Conservation (phyloP, 2,329 filamentous ascomycete genomes). For the Ophiosphaerella narmari region DNA sequence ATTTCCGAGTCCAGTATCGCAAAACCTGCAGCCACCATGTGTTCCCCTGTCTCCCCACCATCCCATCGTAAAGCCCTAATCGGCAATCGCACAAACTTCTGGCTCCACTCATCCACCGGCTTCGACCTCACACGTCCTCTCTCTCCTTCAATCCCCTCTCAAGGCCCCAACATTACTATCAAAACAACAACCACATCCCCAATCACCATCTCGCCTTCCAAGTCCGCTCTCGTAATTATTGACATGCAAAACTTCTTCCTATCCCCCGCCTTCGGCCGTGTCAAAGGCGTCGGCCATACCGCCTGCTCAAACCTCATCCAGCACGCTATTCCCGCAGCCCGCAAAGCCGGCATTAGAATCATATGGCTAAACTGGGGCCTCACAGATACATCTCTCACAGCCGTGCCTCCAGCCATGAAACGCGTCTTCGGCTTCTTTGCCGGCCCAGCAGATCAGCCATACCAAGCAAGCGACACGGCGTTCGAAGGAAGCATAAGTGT, state of each 20-base stretch:
- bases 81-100: slow-evolving; percentile 50
- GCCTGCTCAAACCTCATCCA: slow-evolving; percentile 38
- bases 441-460: slow-evolving; percentile 20
- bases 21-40: background rate
- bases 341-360: slow-evolving; percentile 46
- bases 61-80: slow-evolving; percentile 44
- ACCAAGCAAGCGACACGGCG: slow-evolving; percentile 2
- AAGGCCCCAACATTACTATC: slow-evolving; percentile 18
- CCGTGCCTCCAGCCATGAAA: slow-evolving; percentile 46
- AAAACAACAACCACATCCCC: slow-evolving; percentile 34
- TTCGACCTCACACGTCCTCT: slow-evolving; percentile 54
- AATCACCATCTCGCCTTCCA: slow-evolving; percentile 41
- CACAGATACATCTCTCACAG: slow-evolving; percentile 40
- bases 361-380: slow-evolving; percentile 52
- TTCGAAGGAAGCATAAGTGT: slow-evolving; percentile 26
- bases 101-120: slow-evolving; percentile 50
- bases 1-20: background rate
- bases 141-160: slow-evolving; percentile 27
- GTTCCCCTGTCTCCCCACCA: slow-evolving; percentile 3
- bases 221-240: slow-evolving; percentile 48
- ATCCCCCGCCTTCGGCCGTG: slow-evolving; percentile 28
- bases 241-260: slow-evolving; percentile 55
- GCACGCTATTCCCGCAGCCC: slow-evolving; percentile 46
- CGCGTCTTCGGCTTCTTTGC: slow-evolving; percentile 44
- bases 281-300: slow-evolving; percentile 21